Evolutionary conservation across 164 flowering plant genomes (phyloP).

Genomic region (Vitis cinerea): DNA sequence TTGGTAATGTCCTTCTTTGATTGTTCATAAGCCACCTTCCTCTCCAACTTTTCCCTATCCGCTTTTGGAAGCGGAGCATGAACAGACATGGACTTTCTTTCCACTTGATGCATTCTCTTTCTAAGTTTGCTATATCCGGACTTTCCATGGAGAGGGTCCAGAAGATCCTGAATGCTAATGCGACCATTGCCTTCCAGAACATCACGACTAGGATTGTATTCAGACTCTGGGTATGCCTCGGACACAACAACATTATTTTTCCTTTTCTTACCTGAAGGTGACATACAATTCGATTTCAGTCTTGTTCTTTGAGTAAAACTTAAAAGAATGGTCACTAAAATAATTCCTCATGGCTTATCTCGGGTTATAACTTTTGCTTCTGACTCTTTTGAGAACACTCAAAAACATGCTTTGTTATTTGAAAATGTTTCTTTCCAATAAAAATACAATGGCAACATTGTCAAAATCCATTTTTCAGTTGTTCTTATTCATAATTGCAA

Average conservation of each 20-base stretch:
- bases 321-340: neutral
- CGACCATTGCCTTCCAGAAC: constrained; percentile 52
- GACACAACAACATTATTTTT: constrained; percentile 40
- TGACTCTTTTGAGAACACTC: too few species aligned
- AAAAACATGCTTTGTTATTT: too few species aligned
- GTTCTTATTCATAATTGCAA: too few species aligned
- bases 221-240: constrained; percentile 74
- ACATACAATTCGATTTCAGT: neutral
- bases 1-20: constrained; percentile 64
- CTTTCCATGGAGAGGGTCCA: constrained; percentile 65
- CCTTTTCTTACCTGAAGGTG: constrained; percentile 52
- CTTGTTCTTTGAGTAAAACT: neutral
- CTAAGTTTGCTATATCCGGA: constrained; percentile 58
- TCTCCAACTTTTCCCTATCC: constrained; percentile 59
- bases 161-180: constrained; percentile 66
- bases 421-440: too few species aligned
- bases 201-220: constrained; percentile 67
- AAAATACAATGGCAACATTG: too few species aligned
- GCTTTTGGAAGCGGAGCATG: constrained; percentile 72
- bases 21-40: constrained; percentile 54
- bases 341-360: too few species aligned
- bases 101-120: constrained; percentile 51
- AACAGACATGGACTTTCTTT: constrained; percentile 43
- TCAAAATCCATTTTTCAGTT: too few species aligned
- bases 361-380: too few species aligned